Evolutionary conservation across 129 eudicot species (phyloP).

Genomic region (Flaveria robusta): DNA sequence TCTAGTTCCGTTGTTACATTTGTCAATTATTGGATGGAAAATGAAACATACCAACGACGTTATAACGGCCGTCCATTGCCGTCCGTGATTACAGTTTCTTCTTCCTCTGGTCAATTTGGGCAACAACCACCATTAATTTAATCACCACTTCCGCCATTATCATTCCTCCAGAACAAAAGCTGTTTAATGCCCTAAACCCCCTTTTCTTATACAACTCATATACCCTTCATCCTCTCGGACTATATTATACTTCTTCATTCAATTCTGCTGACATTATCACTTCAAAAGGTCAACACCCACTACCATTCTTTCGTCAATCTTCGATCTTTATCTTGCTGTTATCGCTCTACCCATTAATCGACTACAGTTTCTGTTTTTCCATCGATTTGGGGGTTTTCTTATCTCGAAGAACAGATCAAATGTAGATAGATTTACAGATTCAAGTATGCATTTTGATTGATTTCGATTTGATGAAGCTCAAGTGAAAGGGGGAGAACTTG

Average conservation of each 20-base stretch:
- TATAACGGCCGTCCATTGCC: not conserved
- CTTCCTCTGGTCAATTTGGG: not conserved
- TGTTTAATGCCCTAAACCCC: not conserved
- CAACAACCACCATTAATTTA: not conserved
- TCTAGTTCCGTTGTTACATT: too few relatives aligned
- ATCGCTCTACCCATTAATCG: too few relatives aligned
- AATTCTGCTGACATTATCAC: not conserved
- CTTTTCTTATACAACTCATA: constrained; percentile 5
- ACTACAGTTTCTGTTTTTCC: too few relatives aligned
- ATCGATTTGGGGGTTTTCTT: too few relatives aligned
- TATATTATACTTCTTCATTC: not conserved
- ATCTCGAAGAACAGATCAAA: too few relatives aligned
- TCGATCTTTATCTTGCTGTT: not conserved
- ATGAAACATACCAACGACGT: too few relatives aligned
- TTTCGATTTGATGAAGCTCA: not conserved
- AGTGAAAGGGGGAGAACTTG: not conserved
- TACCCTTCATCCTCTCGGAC: not conserved
- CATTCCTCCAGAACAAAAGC: not conserved
- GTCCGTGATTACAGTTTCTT: constrained; percentile 2
- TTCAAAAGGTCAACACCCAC: not conserved
- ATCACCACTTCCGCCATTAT: not conserved
- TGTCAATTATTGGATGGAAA: too few relatives aligned
- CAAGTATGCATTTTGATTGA: not conserved
- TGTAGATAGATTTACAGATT: not conserved
- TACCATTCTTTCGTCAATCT: not conserved